phyloP scores from a whole-genome alignment of 306 rosid genomes.

The Lotus japonicus region DNA sequence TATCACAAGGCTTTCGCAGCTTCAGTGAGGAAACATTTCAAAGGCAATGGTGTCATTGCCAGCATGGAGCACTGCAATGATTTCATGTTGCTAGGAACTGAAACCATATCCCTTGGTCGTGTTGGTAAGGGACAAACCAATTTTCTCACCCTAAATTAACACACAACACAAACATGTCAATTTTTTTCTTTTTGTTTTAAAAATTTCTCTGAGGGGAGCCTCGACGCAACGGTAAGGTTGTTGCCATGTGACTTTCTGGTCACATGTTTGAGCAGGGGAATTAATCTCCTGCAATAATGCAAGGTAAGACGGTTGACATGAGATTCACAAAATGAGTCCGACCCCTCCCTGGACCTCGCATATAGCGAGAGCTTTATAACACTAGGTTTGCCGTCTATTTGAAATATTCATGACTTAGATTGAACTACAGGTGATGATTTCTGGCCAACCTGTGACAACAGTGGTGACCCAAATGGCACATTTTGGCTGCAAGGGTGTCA shows the following conservation, averaged over 20 bases:
- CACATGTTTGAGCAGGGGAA: too few species aligned
- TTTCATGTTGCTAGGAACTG: slow-evolving; percentile 93
- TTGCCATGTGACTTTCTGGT: too few species aligned
- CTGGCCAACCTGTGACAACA: slow-evolving; percentile 61
- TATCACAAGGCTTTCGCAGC: slow-evolving; percentile 77
- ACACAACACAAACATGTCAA: not conserved
- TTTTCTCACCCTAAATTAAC: not conserved
- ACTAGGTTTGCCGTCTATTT: too few species aligned
- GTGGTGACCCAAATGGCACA: slow-evolving; percentile 89
- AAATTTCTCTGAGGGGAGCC: not conserved
- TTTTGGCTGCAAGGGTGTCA: slow-evolving; percentile 98
- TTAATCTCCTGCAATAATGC: too few species aligned
- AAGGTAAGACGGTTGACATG: too few species aligned
- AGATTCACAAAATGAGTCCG: too few species aligned
- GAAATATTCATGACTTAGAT: not conserved
- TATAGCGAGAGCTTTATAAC: too few species aligned
- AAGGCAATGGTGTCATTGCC: slow-evolving; percentile 91
- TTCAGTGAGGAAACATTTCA: slow-evolving; percentile 76
- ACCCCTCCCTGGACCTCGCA: too few species aligned
- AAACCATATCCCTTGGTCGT: slow-evolving; percentile 87
- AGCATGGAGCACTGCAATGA: slow-evolving; percentile 99
- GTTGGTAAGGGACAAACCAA: slow-evolving; percentile 46
- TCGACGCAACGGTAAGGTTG: too few species aligned
- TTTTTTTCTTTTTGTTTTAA: not conserved
- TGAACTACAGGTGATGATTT: slow-evolving; percentile 75